These are phyloP conservation scores for Otatea glauca DNA, from an alignment of 176 grass and related monocot species.

Conservation along the genomic window DNA sequence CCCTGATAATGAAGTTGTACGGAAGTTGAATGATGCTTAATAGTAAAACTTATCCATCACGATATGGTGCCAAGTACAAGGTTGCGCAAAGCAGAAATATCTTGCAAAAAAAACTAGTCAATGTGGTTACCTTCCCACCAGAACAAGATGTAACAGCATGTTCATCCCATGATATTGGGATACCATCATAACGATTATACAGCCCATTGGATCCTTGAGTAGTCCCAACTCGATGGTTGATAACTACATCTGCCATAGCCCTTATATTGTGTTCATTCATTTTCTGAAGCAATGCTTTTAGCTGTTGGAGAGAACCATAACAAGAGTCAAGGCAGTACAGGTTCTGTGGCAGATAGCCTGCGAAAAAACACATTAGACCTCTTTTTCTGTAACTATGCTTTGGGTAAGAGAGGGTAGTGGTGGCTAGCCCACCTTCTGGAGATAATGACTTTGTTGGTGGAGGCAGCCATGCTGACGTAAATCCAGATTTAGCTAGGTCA, in stretches of 20 bases:
- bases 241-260: constrained; percentile 95
- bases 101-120: not conserved
- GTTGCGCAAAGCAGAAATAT: not conserved
- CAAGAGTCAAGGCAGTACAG: constrained; percentile 89
- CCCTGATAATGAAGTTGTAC: constrained; percentile 56
- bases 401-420: constrained; percentile 12
- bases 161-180: constrained; percentile 93
- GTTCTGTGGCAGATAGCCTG: constrained; percentile 94
- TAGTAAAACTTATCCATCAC: constrained; percentile 23
- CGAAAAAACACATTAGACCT: constrained; percentile 15
- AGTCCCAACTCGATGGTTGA: constrained; percentile 96
- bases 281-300: constrained; percentile 69
- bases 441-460: constrained; percentile 83
- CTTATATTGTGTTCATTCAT: constrained; percentile 78
- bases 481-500: constrained; percentile 77
- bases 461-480: constrained; percentile 88
- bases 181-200: constrained; percentile 93
- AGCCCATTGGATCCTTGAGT: constrained; percentile 71
- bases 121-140: constrained; percentile 77
- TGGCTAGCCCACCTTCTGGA: constrained; percentile 57
- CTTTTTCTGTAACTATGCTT: constrained; percentile 7
- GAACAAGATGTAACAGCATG: constrained; percentile 95
- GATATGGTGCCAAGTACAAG: constrained; percentile 11
- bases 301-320: constrained; percentile 75
- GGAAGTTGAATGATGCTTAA: constrained; percentile 12